These are phyloP conservation scores for Pyrenophora seminiperda DNA, from an alignment of 2,329 filamentous ascomycete genomes.

Conservation along the genomic window DNA sequence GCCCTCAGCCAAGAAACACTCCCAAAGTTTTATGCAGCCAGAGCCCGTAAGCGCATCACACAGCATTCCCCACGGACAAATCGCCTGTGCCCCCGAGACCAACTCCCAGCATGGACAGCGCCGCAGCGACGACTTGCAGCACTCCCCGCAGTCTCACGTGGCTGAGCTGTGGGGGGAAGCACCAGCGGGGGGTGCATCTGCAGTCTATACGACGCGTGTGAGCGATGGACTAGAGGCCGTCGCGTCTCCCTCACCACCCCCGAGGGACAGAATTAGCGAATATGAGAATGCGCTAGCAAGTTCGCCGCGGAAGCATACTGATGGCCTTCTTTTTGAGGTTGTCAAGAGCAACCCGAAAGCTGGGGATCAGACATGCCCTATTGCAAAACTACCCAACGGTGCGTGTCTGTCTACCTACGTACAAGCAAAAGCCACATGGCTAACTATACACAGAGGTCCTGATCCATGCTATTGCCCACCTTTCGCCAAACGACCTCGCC, in stretches of 20 bases:
- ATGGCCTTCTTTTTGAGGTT: slow-evolving; percentile 59
- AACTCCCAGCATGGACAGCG: slow-evolving; percentile 65
- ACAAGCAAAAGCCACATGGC: slow-evolving; percentile 4
- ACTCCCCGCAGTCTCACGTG: slow-evolving; percentile 48
- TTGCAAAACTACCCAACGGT: slow-evolving; percentile 81
- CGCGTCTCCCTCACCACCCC: slow-evolving; percentile 32
- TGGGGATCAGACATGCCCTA: slow-evolving; percentile 53
- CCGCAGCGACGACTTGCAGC: slow-evolving; percentile 53
- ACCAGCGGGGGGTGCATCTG: slow-evolving; percentile 21
- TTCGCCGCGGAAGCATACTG: slow-evolving; percentile 46
- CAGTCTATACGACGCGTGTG: slow-evolving; percentile 32
- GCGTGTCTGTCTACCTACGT: slow-evolving; percentile 32
- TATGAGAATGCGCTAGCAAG: slow-evolving; percentile 58
- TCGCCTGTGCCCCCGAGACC: slow-evolving; percentile 43
- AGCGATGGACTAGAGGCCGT: slow-evolving; percentile 37
- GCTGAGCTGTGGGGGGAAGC: slow-evolving; percentile 42
- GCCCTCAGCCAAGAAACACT: slow-evolving; percentile 35
- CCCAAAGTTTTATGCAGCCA: slow-evolving; percentile 68
- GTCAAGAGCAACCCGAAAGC: slow-evolving; percentile 54
- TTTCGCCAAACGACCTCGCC: slow-evolving; percentile 82
- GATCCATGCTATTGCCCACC: slow-evolving; percentile 87
- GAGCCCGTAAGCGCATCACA: slow-evolving; percentile 59
- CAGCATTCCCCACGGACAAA: slow-evolving; percentile 51
- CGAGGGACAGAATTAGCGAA: slow-evolving; percentile 58
- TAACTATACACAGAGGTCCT: slow-evolving; percentile 71